Evolutionary conservation across 1,139 yeast species (phyloP).

Genomic region (Yamadazyma mexicana): DNA sequence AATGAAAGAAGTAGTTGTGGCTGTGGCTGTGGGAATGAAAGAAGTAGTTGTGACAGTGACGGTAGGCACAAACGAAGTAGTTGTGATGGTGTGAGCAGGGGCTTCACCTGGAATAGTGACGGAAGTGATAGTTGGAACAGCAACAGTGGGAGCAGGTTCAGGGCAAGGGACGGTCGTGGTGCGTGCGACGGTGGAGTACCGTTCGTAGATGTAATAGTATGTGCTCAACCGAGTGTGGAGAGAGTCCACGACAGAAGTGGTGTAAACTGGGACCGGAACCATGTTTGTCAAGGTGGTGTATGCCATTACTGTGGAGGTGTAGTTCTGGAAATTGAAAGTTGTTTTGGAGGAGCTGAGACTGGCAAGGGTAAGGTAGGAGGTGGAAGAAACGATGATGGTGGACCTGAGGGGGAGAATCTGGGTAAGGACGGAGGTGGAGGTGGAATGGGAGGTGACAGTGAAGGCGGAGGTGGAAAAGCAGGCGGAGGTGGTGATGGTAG

Average conservation of each 20-base stretch:
- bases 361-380: conserved; percentile 1
- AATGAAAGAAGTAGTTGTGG: no score
- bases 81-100: no score
- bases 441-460: conserved; percentile 5
- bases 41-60: no score
- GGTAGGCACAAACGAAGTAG: no score
- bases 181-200: not conserved
- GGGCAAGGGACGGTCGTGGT: not conserved
- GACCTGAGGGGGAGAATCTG: conserved; percentile 4
- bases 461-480: conserved; percentile 6
- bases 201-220: conserved; percentile 7
- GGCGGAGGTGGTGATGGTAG: conserved; percentile 3
- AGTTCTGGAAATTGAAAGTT: conserved; percentile 7
- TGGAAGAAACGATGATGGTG: conserved; percentile 3
- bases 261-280: conserved; percentile 6
- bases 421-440: conserved; percentile 5
- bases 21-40: no score
- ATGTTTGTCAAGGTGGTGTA: not conserved
- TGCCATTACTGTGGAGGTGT: conserved; percentile 3
- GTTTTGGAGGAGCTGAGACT: conserved; percentile 4
- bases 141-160: not conserved
- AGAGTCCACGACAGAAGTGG: conserved; percentile 6
- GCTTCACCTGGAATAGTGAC: not conserved
- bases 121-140: conserved; percentile 1
- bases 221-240: conserved; percentile 7